Base-by-base conservation (phyloP, 1,284 basidiomycete species). In the Ustilago tritici region DNA sequence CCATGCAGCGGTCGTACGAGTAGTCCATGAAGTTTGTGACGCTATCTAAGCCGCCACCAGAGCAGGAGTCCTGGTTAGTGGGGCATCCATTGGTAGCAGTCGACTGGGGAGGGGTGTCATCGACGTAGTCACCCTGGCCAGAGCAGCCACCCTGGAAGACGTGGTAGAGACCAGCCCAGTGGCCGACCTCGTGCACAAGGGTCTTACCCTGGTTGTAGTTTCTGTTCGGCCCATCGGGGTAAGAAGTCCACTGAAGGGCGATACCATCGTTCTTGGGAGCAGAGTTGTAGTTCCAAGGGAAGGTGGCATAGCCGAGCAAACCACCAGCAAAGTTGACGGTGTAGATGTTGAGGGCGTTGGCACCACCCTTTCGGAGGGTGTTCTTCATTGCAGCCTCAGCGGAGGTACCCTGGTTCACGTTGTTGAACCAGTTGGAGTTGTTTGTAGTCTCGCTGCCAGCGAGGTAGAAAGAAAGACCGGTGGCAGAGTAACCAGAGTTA, bases 91-190 rank as follows among this genome's bases (percentile, higher is more conserved):
- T 43, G 2, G 78, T 74, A n/a, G 73, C 69, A 7, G 58, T 65
- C 7, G 59, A 65, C 61, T 79, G 78, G 23, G 78, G 67, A 50
- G 89, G 88, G 8, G 90, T 90, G 58, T 90, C 90, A 47, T 82
- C 76, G 63, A 91, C 89, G 52, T 75, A 78, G 82, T 91, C 90
- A 12, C 90, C 90, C n/a, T 84, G 59, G 58, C 87, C 88, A 38
- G 78, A 79, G 87, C 89, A 90, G 3, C 90, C 89, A 38, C 89
- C 89, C 79, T 90, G 88, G 88, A 90, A 91, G 43, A 89, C 89
- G 84, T 91, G 90, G 86, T 89, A 90, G 28, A 90, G 87, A 57
- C 90, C 89, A 71, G 89, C 62, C 78, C 76, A 82, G 70, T 76
- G 68, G 9, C 71, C 77, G 49, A 88, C 88, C 82, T 90, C 90